Evolutionary conservation across 2,329 filamentous ascomycete genomes (phyloP).

Genomic region (Epichloe brachyelytri): DNA sequence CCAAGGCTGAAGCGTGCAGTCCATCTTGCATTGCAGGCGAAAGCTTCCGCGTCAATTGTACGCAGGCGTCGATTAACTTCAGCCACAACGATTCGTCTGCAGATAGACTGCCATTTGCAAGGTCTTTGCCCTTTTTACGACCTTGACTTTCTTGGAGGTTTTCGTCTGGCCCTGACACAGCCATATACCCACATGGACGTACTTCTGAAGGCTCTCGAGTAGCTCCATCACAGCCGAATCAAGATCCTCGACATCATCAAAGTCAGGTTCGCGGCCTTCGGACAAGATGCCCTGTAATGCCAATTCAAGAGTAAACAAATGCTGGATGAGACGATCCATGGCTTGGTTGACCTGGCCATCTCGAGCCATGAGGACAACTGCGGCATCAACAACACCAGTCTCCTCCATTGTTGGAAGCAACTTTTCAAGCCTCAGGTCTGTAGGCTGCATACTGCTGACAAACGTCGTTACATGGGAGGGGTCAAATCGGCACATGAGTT

Average conservation of each 20-base stretch:
- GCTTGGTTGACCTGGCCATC: slow-evolving; percentile 74
- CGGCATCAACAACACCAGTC: slow-evolving; percentile 82
- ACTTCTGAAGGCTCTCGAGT: slow-evolving; percentile 71
- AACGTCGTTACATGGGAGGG: slow-evolving; percentile 75
- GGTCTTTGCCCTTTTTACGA: slow-evolving; percentile 38
- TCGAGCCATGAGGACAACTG: slow-evolving; percentile 77
- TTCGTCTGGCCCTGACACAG: slow-evolving; percentile 79
- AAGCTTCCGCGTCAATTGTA: slow-evolving; percentile 51
- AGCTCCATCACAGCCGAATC: slow-evolving; percentile 60
- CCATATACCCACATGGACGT: slow-evolving; percentile 88
- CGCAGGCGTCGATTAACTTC: slow-evolving; percentile 45
- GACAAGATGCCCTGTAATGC: slow-evolving; percentile 62
- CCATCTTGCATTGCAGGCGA: slow-evolving; percentile 38
- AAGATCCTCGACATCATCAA: slow-evolving; percentile 34
- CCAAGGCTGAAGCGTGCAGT: slow-evolving; percentile 23
- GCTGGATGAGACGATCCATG: slow-evolving; percentile 72
- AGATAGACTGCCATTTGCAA: slow-evolving; percentile 31
- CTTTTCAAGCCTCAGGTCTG: slow-evolving; percentile 65
- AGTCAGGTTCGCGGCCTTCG: slow-evolving; percentile 44
- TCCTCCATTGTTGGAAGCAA: slow-evolving; percentile 81
- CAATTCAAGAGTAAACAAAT: slow-evolving; percentile 67
- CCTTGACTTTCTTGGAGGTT: slow-evolving; percentile 32
- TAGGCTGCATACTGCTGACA: slow-evolving; percentile 60
- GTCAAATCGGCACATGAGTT: slow-evolving; percentile 81
- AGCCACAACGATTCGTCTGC: slow-evolving; percentile 47